These are phyloP conservation scores for Gossypium longicalyx DNA, from an alignment of 345 rosid species.

Conservation along the genomic window DNA sequence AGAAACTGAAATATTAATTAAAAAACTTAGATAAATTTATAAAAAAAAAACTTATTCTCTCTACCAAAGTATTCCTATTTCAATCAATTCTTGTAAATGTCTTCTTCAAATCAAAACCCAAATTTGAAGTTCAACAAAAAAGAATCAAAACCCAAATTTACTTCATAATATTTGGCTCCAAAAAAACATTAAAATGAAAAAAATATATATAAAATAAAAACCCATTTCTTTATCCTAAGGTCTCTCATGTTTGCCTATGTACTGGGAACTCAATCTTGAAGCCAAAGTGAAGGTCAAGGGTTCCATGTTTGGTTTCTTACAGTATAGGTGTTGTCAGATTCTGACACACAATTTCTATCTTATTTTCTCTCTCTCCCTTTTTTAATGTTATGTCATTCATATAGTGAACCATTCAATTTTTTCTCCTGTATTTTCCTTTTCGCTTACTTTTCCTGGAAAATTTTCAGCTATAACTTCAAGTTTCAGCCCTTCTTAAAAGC, in stretches of 20 bases:
- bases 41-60: not conserved
- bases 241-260: not conserved
- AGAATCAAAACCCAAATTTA: not conserved
- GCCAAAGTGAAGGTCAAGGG: conserved; percentile 21
- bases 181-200: no score
- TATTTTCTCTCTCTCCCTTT: not conserved
- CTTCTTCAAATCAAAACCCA: not conserved
- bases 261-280: conserved; percentile 17
- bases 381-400: conserved; percentile 17
- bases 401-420: conserved; percentile 23
- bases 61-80: conserved; percentile 12
- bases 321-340: conserved; percentile 20
- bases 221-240: not conserved
- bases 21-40: not conserved
- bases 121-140: not conserved
- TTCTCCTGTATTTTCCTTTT: not conserved
- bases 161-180: no score
- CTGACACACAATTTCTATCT: conserved; percentile 19
- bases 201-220: no score
- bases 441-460: conserved; percentile 16
- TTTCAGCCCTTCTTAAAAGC: not conserved
- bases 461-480: conserved; percentile 9
- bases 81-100: conserved; percentile 12
- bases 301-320: not conserved
- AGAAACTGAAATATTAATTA: not conserved